phyloP scores from a whole-genome alignment of 352 stramenopile genomes.

The Blastocystis sp. region DNA sequence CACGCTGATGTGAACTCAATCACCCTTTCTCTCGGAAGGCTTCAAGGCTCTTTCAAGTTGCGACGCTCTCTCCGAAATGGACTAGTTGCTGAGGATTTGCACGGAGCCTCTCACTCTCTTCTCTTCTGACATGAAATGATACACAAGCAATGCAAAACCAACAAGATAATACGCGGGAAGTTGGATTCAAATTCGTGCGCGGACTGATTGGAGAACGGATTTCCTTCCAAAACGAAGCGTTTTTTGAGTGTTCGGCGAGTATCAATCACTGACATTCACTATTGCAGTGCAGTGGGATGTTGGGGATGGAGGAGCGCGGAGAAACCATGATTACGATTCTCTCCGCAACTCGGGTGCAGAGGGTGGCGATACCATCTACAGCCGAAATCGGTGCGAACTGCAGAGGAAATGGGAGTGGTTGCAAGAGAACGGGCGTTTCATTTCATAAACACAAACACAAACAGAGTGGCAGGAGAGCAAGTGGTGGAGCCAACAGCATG shows the following conservation, averaged over 20 bases:
- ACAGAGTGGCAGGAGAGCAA: not conserved
- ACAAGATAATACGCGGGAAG: slow-evolving; percentile 5
- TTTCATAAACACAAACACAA: not conserved
- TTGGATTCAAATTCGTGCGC: no score
- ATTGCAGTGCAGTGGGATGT: no score
- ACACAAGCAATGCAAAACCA: not conserved
- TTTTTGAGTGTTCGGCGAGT: no score
- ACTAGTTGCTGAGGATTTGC: no score
- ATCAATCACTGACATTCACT: no score
- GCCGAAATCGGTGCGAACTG: not conserved
- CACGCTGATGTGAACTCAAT: not conserved
- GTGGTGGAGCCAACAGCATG: not conserved
- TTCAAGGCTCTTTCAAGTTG: not conserved
- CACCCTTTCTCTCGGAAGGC: not conserved
- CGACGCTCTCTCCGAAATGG: no score
- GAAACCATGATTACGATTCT: not conserved
- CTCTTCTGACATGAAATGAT: not conserved
- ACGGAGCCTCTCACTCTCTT: not conserved
- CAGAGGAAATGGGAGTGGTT: not conserved
- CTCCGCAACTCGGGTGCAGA: not conserved
- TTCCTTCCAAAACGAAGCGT: no score
- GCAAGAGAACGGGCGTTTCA: no score
- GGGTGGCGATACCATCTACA: not conserved
- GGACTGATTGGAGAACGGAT: no score
- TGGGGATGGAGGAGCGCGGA: no score